Percentiles rank a stretch among this genome's conserved stretches.
Evolutionary conservation across 352 stramenopile species (phyloP).

Genomic region (Hyaloperonospora brassicae): DNA sequence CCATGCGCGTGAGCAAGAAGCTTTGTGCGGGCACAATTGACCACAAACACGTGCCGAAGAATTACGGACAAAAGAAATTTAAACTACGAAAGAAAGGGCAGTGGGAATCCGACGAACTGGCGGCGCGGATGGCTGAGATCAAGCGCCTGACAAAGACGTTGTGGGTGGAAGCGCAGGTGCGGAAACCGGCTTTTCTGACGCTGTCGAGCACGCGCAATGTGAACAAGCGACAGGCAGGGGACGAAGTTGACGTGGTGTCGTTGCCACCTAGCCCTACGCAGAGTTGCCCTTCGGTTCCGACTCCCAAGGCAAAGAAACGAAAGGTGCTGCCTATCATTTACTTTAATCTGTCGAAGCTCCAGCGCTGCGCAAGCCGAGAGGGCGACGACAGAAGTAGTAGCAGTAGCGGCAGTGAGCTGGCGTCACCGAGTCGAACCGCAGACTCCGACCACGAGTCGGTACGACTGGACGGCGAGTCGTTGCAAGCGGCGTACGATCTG

Average conservation of each 20-base stretch:
- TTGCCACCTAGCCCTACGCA: constrained; percentile 21
- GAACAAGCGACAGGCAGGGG: constrained; percentile 2
- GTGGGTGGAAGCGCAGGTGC: constrained; percentile 48
- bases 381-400: constrained; percentile 15
- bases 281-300: constrained; percentile 26
- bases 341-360: constrained; percentile 66
- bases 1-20: constrained; percentile 80
- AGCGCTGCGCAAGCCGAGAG: constrained; percentile 21
- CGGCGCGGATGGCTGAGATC: constrained; percentile 33
- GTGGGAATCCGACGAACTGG: constrained; percentile 45
- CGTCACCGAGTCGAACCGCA: constrained; percentile 13
- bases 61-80: constrained; percentile 77
- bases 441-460: constrained; percentile 26
- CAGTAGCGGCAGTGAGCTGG: constrained; percentile 18
- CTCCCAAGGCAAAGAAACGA: constrained; percentile 38
- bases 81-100: constrained; percentile 50
- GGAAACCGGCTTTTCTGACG: constrained; percentile 45
- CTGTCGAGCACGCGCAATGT: constrained; percentile 57
- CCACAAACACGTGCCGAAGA: constrained; percentile 61
- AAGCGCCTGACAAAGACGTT: constrained; percentile 45
- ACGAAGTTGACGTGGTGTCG: constrained; percentile 12
- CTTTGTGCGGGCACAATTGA: constrained; percentile 62
- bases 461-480: constrained; percentile 52
- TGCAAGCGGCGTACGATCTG: constrained; percentile 63
- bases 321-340: constrained; percentile 74